Evolutionary conservation across 352 stramenopile species (phyloP).

Genomic region (Phytophthora capsici): DNA sequence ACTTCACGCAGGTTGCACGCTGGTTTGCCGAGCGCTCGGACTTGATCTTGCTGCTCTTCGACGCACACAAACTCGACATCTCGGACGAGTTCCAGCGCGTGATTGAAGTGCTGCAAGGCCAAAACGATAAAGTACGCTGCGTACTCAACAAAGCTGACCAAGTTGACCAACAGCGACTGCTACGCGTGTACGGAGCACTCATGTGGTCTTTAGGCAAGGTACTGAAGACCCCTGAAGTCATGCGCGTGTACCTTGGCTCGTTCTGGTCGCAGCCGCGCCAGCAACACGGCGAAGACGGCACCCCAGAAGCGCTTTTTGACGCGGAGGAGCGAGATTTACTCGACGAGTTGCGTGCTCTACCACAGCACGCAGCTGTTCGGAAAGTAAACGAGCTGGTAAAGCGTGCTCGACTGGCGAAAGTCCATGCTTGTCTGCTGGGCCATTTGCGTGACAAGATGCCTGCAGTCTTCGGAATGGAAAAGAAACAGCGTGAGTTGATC

Average conservation of each 20-base stretch:
- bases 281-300: slow-evolving; percentile 84
- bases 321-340: slow-evolving; percentile 98
- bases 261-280: slow-evolving; percentile 96
- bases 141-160: slow-evolving; percentile 99
- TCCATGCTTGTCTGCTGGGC: slow-evolving; percentile 98
- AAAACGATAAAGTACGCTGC: slow-evolving; percentile 99
- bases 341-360: slow-evolving; percentile 95
- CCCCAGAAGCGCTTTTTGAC: slow-evolving; percentile 91
- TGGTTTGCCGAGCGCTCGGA: slow-evolving; percentile 97
- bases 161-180: slow-evolving; percentile 97
- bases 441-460: slow-evolving; percentile 98
- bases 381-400: slow-evolving; percentile 97
- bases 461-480: slow-evolving; percentile 96
- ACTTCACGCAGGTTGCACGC: slow-evolving; percentile 93
- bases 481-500: slow-evolving; percentile 96
- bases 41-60: slow-evolving; percentile 99
- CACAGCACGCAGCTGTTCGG: slow-evolving; percentile 95
- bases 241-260: slow-evolving; percentile 97
- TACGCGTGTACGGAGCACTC: slow-evolving; percentile 97
- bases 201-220: slow-evolving; percentile 99
- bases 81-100: slow-evolving; percentile 98
- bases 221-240: slow-evolving; percentile 97
- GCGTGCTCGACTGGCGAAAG: slow-evolving; percentile 93
- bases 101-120: slow-evolving; percentile 96
- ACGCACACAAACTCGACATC: slow-evolving; percentile 99